These are phyloP conservation scores for Acanthamoeba lugdunensis DNA, from an alignment of 208 protist species.

Conservation along the genomic window DNA sequence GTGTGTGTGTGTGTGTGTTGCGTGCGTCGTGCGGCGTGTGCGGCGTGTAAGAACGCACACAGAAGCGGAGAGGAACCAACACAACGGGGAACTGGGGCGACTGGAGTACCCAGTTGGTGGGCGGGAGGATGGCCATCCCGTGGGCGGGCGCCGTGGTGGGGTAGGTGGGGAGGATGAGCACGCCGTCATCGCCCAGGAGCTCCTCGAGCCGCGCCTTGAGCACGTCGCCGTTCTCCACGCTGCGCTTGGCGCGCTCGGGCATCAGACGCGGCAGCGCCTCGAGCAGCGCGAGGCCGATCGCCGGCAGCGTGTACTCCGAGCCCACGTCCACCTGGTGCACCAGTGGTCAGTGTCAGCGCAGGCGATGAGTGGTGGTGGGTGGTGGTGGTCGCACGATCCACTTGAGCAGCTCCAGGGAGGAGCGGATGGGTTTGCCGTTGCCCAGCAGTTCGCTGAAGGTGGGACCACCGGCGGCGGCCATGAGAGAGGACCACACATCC, in stretches of 20 bases:
- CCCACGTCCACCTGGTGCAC: no score
- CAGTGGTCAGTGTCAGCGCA: no score
- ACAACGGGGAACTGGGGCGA: no score
- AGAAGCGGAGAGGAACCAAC: no score
- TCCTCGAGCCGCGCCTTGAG: neutral
- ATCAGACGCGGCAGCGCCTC: neutral
- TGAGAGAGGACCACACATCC: neutral
- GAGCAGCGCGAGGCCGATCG: conserved; percentile 7
- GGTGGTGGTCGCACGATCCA: neutral
- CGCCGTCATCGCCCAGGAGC: neutral
- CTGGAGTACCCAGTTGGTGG: neutral
- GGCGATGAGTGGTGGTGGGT: no score
- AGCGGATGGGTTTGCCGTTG: neutral
- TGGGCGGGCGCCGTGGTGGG: neutral
- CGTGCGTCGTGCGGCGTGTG: neutral
- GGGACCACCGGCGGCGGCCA: neutral
- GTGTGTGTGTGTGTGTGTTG: neutral
- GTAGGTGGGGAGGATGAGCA: neutral
- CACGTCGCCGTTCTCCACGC: no score
- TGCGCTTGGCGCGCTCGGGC: neutral
- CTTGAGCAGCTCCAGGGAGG: neutral
- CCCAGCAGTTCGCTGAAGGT: neutral
- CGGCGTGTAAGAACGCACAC: no score
- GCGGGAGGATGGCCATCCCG: neutral
- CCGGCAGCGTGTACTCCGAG: neutral